phyloP scores from a whole-genome alignment of 169 alveolate species.

The Eimeria falciformis region DNA sequence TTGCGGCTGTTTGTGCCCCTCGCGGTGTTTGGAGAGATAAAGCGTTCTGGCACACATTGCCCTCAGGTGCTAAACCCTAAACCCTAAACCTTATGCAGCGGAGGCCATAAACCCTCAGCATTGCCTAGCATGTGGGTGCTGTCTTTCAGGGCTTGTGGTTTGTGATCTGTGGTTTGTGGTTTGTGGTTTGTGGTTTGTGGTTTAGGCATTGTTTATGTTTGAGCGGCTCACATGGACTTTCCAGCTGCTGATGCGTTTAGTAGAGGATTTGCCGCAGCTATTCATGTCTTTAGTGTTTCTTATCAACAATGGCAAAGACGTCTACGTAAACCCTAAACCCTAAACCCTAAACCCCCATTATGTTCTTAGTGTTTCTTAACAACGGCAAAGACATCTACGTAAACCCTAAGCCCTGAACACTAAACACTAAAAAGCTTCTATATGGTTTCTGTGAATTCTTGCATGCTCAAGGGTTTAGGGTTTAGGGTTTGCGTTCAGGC shows the following conservation, averaged over 20 bases:
- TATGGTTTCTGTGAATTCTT: too few relatives aligned
- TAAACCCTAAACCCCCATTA: conserved; percentile 2
- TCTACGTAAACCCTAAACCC: conserved; percentile 60
- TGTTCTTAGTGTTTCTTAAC: too few relatives aligned
- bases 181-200: background rate
- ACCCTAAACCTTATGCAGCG: conserved; percentile 1
- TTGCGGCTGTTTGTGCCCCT: conserved; percentile 2
- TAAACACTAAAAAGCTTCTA: background rate
- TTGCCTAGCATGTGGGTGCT: background rate
- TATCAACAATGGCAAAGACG: conserved; percentile 61
- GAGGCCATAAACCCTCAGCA: background rate
- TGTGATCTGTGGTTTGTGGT: background rate
- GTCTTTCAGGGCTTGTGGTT: background rate
- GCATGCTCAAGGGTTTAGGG: conserved; percentile 4
- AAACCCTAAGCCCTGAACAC: too few relatives aligned
- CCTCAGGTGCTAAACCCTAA: conserved; percentile 35
- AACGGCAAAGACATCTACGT: too few relatives aligned
- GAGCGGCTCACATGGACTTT: conserved; percentile 72
- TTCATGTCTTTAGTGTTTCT: conserved; percentile 64
- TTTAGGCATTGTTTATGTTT: conserved; percentile 73
- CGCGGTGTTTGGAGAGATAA: conserved; percentile 31
- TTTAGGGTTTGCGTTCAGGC: conserved; percentile 63
- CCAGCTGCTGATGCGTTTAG: conserved; percentile 67
- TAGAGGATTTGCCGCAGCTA: conserved; percentile 76
- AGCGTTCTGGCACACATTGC: conserved; percentile 1